phyloP scores from a whole-genome alignment of 164 flowering plant species.

The Umbellularia californica region DNA sequence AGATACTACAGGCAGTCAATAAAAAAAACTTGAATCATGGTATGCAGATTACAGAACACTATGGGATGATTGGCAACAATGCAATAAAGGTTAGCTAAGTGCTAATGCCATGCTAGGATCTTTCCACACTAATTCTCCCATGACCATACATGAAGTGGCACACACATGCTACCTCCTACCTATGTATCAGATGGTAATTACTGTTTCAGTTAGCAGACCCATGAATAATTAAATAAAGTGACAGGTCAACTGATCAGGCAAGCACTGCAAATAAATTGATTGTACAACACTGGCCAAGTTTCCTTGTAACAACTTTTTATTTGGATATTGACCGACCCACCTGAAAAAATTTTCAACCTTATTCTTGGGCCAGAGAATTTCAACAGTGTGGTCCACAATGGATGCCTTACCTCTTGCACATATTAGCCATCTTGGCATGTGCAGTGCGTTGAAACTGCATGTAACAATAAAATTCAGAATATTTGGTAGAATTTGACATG shows the following conservation, averaged over 20 bases:
- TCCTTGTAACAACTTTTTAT: no score
- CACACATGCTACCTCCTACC: background rate
- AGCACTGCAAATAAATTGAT: no score
- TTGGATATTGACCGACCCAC: no score
- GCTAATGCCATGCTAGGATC: background rate
- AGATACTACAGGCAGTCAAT: slow-evolving; percentile 2
- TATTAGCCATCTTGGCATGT: no score
- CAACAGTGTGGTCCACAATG: no score
- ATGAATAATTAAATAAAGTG: background rate
- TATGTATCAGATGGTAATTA: background rate
- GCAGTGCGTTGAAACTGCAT: background rate
- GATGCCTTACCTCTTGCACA: no score
- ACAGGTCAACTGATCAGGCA: no score
- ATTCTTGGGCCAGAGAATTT: no score
- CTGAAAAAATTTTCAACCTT: no score
- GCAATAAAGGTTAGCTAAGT: background rate
- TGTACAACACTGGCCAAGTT: no score
- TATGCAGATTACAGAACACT: background rate
- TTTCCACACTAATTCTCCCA: no score
- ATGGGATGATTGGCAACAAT: background rate
- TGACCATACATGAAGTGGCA: background rate
- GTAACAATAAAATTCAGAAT: background rate
- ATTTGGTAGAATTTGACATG: background rate
- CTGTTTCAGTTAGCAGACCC: background rate
- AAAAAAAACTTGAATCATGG: slow-evolving; percentile 1